Evolutionary conservation across 805 yeast genomes (phyloP), one percentile per base, ranked within the genome.

Genomic region (Saturnispora diversa): DNA sequence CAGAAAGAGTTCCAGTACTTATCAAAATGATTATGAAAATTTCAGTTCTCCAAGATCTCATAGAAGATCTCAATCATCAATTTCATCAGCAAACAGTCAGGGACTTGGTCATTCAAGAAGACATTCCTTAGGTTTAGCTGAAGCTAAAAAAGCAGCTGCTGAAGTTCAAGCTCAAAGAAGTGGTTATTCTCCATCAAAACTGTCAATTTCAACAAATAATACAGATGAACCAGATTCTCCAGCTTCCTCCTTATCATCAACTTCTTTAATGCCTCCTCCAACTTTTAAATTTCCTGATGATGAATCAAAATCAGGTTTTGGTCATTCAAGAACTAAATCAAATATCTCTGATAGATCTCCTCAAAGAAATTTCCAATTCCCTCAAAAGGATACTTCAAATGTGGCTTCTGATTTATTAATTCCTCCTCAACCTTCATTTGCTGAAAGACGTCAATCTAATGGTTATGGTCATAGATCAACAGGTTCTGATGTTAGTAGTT

Each of bases 71-170:
- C 76, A 70, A 34, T 72, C 64, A 0, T 58, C 63, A 2, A 49
- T 45, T 5, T 46, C 59, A 11, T 48, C 60, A 3, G 52, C 49
- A 12, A 45, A 50, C 13, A 45, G 51, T 30, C 57, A 66, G 36
- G 65, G 64, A 12, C 63, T 68, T 45, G 95, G 97, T 26, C 98
- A 90, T 58, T 66, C 70, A 31, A 77, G 98, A 65, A 77, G 98
- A 59, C 97, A 90, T 59, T 87, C 97, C 0, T 66, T 90, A 44
- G 97, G 94, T 2, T 68, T 90, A 43, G 79, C 79, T 39, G 98
- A 90, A 62, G 97, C 97, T 10, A 87, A 84, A 53, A 80, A 80
- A 50, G 97, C 97, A 6, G 98, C 98, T n/a, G 96, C 96, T 4
- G 80, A 79, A 50, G 88, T 79, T 28, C 86, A 80, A 55, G 80